phyloP scores from a whole-genome alignment of 1,139 yeast species.

The Yamadazyma epiphylla region DNA sequence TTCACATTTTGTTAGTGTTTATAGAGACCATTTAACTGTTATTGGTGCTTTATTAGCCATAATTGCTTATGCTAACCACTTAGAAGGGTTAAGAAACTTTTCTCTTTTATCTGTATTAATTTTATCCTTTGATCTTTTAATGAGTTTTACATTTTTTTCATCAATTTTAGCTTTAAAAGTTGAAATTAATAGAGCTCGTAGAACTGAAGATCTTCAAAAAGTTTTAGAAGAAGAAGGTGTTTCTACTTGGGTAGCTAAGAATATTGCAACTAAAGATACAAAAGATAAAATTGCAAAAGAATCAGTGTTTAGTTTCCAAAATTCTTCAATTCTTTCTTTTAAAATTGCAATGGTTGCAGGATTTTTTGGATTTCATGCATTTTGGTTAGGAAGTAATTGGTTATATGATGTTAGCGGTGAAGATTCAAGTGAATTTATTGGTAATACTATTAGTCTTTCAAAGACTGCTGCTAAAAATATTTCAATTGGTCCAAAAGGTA shows the following conservation, averaged over 20 bases:
- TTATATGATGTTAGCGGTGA: constrained; percentile 34
- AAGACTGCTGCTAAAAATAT: constrained; percentile 40
- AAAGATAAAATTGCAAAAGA: constrained; percentile 34
- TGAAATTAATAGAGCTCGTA: constrained; percentile 85
- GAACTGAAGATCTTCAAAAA: constrained; percentile 73
- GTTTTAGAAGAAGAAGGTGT: constrained; percentile 95
- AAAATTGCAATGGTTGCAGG: constrained; percentile 66
- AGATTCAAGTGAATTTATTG: constrained; percentile 5
- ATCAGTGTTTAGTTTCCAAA: constrained; percentile 22
- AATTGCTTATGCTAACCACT: constrained; percentile 64
- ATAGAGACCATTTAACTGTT: constrained; percentile 79
- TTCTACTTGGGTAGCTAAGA: constrained; percentile 59
- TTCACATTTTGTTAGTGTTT: constrained; percentile 63
- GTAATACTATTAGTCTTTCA: constrained; percentile 21
- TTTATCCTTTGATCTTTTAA: constrained; percentile 65
- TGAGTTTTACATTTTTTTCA: constrained; percentile 79
- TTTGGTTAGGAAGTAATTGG: constrained; percentile 75
- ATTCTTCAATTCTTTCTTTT: constrained; percentile 50
- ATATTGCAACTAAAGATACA: constrained; percentile 61
- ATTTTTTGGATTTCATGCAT: constrained; percentile 69
- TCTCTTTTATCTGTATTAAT: constrained; percentile 76
- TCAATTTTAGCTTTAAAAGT: constrained; percentile 86
- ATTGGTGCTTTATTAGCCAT: constrained; percentile 68
- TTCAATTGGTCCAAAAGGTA: constrained; percentile 42
- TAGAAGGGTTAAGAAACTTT: constrained; percentile 78